Conservation (phyloP, 2,329 filamentous ascomycete genomes). For the Ilyonectria destructans region DNA sequence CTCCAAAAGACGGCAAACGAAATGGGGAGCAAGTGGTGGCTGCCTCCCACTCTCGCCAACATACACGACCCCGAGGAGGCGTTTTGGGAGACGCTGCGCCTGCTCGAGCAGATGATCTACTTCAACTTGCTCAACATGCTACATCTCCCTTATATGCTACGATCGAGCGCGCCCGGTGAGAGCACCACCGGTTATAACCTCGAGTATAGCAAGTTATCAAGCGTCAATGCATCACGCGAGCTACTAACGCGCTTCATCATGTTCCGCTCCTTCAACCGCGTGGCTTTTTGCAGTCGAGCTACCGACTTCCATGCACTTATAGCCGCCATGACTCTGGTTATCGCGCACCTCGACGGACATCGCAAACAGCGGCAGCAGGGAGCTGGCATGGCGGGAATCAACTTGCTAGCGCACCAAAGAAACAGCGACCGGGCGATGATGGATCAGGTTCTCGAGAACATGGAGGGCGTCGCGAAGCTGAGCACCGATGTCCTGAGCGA, state of each 20-base stretch:
- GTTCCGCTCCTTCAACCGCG: slow-evolving; percentile 51
- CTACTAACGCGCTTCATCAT: slow-evolving; percentile 55
- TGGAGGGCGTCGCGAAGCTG: slow-evolving; percentile 10
- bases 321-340: slow-evolving; percentile 56
- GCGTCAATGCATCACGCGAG: slow-evolving; percentile 58
- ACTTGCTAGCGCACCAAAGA: slow-evolving; percentile 12
- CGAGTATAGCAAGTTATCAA: slow-evolving; percentile 55
- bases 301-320: slow-evolving; percentile 59
- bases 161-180: slow-evolving; percentile 29
- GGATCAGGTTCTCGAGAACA: slow-evolving; percentile 40
- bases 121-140: slow-evolving; percentile 58
- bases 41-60: slow-evolving; percentile 46
- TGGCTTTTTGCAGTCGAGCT: slow-evolving; percentile 52
- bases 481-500: slow-evolving; percentile 11
- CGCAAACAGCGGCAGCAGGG: not conserved
- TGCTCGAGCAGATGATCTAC: slow-evolving; percentile 57
- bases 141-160: slow-evolving; percentile 59
- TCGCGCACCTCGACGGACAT: slow-evolving; percentile 44
- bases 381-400: not conserved
- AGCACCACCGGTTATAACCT: slow-evolving; percentile 30
- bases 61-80: slow-evolving; percentile 40
- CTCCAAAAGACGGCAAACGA: slow-evolving; percentile 51
- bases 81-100: slow-evolving; percentile 51
- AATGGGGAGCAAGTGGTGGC: slow-evolving; percentile 58
- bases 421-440: slow-evolving; percentile 25